Evolutionary conservation across 2,329 filamentous ascomycete species (phyloP).

Genomic region (Nannizziopsis arthrosporioides): DNA sequence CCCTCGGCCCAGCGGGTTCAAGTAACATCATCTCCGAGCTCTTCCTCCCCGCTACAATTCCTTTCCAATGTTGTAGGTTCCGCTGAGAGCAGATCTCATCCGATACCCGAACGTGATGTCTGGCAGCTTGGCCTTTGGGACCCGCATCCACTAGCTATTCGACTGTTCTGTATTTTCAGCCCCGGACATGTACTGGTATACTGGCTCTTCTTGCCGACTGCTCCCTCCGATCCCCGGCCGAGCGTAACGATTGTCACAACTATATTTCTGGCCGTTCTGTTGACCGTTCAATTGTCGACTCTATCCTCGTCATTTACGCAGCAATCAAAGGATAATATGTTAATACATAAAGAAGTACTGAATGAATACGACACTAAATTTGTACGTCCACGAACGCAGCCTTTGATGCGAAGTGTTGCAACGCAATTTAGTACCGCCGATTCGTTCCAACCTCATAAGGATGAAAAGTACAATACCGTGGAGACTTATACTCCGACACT

Average conservation of each 20-base stretch:
- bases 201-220: constrained; percentile 71
- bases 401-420: constrained; percentile 62
- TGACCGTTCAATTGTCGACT: constrained; percentile 66
- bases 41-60: constrained; percentile 66
- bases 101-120: constrained; percentile 63
- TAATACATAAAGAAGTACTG: constrained; percentile 85
- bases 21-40: constrained; percentile 69
- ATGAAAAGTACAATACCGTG: constrained; percentile 42
- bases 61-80: constrained; percentile 59
- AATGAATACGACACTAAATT: constrained; percentile 95
- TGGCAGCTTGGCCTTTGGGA: constrained; percentile 96
- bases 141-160: constrained; percentile 69
- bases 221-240: constrained; percentile 62
- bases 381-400: constrained; percentile 80
- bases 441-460: constrained; percentile 28
- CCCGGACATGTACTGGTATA: constrained; percentile 89
- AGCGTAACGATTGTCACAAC: constrained; percentile 79
- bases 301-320: constrained; percentile 65
- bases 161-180: constrained; percentile 81
- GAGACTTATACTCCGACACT: constrained; percentile 52
- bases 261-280: constrained; percentile 59
- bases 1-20: constrained; percentile 80
- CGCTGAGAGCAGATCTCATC: constrained; percentile 73
- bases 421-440: constrained; percentile 56
- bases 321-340: constrained; percentile 69